Evolutionary conservation across 768 basidiomycete species (phyloP), one percentile per base, ranked within the genome.

Genomic region (Boletus rufocinnamomeus): DNA sequence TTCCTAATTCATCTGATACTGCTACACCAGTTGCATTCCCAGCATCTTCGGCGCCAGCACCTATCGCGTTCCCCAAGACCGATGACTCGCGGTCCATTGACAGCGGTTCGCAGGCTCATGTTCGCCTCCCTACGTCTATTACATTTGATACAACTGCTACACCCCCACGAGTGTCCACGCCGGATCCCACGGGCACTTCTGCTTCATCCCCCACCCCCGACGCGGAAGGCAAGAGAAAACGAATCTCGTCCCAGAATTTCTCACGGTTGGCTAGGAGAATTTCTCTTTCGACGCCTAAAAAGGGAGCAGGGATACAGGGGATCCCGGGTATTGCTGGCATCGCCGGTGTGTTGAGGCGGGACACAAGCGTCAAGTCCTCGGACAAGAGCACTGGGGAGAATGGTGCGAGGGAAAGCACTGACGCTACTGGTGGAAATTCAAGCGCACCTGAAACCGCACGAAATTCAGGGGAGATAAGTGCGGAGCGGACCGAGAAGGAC

Each of bases 171-270:
- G 81, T 80, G 38, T 84, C 82, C n/a, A 88, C 90, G 8, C 89
- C 91, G 6, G 88, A 91, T 66, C 82, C 81, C 2, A 45, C 64
- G 13, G 87, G 87, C 9, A 72, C 80, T 30, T 84, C 88, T 62
- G 80, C 83, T 25, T 59, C 68, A 4, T 84, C 89, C 16, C 86
- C 88, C 11, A 84, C 87, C 60, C 80, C 80, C 1, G 89, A 88
- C 4, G 69, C 81, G n/a, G 90, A 90, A 66, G 84, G 84, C 35
- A 91, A 91, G 76, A 80, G 90, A 60, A 90, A 88, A 69, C 83
- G 89, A 21, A 91, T 89, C 57, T 86, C 89, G 10, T 88, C 89
- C 28, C 91, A 94, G 70, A 93, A 93, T 66, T 90, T 94, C 79
- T 89, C 91, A 70, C 82, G 89, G 19, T 69, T 93, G 38, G 91